Evolutionary conservation across 2,329 filamentous ascomycete genomes (phyloP).

Genomic region (Colletotrichum australisinense): DNA sequence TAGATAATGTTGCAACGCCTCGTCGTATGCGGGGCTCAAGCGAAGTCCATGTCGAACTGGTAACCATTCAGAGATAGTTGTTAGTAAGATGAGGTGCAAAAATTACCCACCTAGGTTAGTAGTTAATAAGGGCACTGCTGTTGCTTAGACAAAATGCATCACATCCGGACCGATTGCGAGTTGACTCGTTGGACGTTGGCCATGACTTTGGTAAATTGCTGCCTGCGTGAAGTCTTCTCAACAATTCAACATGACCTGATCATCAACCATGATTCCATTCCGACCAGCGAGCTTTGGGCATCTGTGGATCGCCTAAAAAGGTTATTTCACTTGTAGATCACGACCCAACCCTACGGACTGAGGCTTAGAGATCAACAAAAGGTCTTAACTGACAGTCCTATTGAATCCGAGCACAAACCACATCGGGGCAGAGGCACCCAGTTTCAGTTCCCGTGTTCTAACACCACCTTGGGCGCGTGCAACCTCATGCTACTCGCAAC

Average conservation of each 20-base stretch:
- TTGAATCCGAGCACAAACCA: conserved; percentile 1
- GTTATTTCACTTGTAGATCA: neutral
- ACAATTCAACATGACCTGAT: neutral
- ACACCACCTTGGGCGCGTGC: neutral
- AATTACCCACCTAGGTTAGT: neutral
- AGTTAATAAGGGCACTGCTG: neutral
- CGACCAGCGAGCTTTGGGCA: neutral
- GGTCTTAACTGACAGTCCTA: neutral
- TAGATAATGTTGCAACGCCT: neutral
- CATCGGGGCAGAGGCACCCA: neutral
- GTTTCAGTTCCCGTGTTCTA: conserved; percentile 7
- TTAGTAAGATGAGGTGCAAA: neutral
- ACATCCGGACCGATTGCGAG: no score
- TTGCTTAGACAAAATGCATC: no score
- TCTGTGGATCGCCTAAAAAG: neutral
- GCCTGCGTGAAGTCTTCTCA: neutral
- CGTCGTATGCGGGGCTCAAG: neutral
- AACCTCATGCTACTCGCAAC: neutral
- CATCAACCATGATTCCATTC: neutral
- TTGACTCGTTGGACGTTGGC: no score
- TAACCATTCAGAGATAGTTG: neutral
- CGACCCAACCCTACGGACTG: conserved; percentile 12
- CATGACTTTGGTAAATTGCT: neutral
- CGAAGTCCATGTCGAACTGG: neutral
- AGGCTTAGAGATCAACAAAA: conserved; percentile 14